Base-by-base conservation (phyloP, 2,329 filamentous ascomycete species). In the Colletotrichum sp. region DNA sequence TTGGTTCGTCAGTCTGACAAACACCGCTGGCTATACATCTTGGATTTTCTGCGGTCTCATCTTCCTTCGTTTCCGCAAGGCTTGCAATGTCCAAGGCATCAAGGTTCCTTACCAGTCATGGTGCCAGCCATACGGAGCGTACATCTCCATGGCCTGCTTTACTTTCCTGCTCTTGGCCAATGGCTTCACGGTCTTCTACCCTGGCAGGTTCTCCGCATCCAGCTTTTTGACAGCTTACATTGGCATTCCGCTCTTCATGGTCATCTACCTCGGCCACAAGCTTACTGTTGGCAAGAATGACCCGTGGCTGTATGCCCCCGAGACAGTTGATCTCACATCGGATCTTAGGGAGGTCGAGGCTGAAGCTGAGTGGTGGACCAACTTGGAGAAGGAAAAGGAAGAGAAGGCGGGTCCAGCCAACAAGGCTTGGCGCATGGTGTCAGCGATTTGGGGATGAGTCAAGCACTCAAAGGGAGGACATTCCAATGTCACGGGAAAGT, bases 221-320 rank as follows among this genome's bases (percentile, higher is more conserved):
- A 86, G 82, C 64, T 94, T 94, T 80, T 84, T 93, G n/a, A 93
- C 91, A 0, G 87, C 91, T 0, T 94, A 94, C 79, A 88, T 93
- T 22, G 91, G 91, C 9, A 90, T 94, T 65, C 91, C 91, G 0
- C 88, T 92, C 19, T 93, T 93, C 80, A 78, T 90, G n/a, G 73
- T 84, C 4, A 86, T 85, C 1, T 85, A 85, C 16, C 78, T 87
- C 19, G 79, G 70, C 7, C 87, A 85, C 84, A 87, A 87, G 77
- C 8, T 86, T 27, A 71, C 44, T 5, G 68, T 8, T 8, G 68
- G 64, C 15, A 55, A 27, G 16, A 67, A 55, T 5, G 68, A 65
- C 28, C 68, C 68, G 2, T 71, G 68, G 68, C 8, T 71, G 12
- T 55, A 64, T 11, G 68, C 59, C 2, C 68, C 68, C 6, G 68